A percentile compares a stretch with the other conserved stretches of the same genome.
phyloP scores from a whole-genome alignment of 441 rosid genomes.

The Omphalea diandra region DNA sequence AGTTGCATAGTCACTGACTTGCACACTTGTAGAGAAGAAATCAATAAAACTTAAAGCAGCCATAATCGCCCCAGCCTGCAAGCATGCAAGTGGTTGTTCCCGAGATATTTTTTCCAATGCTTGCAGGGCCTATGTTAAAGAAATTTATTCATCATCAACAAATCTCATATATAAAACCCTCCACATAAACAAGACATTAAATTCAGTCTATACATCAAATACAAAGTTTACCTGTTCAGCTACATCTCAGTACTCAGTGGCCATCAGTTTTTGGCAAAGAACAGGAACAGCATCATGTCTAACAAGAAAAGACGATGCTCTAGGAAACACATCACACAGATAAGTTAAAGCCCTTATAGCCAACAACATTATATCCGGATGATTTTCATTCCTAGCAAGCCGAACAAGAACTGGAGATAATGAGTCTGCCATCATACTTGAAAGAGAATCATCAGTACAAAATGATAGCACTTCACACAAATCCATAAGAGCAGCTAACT shows the following conservation, averaged over 20 bases:
- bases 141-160: too few relatives aligned
- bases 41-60: constrained; percentile 83
- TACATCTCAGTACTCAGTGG: constrained; percentile 86
- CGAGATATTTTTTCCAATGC: constrained; percentile 96
- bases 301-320: constrained; percentile 68
- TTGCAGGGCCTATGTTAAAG: constrained; percentile 77
- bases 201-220: background rate
- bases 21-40: constrained; percentile 87
- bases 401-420: constrained; percentile 79
- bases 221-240: constrained; percentile 81
- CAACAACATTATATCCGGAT: constrained; percentile 72
- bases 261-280: constrained; percentile 77
- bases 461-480: constrained; percentile 93
- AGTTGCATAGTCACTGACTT: constrained; percentile 45
- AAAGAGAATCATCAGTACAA: constrained; percentile 76
- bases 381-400: constrained; percentile 61
- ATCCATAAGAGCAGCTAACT: constrained; percentile 68
- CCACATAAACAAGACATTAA: too few relatives aligned
- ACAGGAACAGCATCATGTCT: constrained; percentile 79
- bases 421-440: constrained; percentile 65
- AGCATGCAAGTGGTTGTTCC: constrained; percentile 83
- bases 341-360: constrained; percentile 93
- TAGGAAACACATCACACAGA: constrained; percentile 92
- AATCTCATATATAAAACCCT: background rate
- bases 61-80: constrained; percentile 90